Percentiles rank a stretch among this genome's conserved stretches.
Conservation (phyloP, 2,329 filamentous ascomycete genomes). For the Furcasterigmium sp. region DNA sequence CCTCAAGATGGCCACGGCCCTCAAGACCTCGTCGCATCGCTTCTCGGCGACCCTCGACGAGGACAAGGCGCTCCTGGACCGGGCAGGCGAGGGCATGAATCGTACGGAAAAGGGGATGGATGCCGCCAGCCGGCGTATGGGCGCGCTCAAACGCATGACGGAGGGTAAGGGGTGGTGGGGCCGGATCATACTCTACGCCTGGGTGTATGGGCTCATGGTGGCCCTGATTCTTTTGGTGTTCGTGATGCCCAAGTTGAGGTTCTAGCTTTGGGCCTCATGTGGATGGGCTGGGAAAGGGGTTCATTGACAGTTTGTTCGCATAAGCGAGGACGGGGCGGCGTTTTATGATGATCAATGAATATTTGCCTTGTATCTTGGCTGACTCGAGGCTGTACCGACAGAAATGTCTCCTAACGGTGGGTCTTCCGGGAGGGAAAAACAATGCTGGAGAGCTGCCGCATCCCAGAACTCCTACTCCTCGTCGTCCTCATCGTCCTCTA, state of each 20-base stretch:
- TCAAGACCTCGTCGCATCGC: constrained; percentile 69
- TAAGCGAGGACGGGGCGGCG: background rate
- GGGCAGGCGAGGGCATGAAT: constrained; percentile 70
- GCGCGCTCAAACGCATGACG: constrained; percentile 69
- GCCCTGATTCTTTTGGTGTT: constrained; percentile 75
- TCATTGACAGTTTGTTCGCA: background rate
- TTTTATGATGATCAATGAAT: background rate
- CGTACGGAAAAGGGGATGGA: constrained; percentile 73
- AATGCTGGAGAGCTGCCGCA: no score
- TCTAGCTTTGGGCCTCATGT: constrained; percentile 40
- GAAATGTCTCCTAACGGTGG: no score
- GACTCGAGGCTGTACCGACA: no score
- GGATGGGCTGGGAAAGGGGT: background rate
- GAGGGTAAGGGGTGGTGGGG: constrained; percentile 88
- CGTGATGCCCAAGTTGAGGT: constrained; percentile 80
- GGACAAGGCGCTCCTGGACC: constrained; percentile 65
- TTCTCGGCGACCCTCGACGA: constrained; percentile 68
- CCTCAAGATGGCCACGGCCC: constrained; percentile 69
- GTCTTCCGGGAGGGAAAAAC: no score
- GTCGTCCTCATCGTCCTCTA: no score
- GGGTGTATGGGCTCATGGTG: constrained; percentile 81
- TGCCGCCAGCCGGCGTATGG: constrained; percentile 71
- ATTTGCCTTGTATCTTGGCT: background rate
- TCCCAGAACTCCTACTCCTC: no score
- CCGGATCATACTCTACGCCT: constrained; percentile 74